Evolutionary conservation across 164 flowering plant species (phyloP), one percentile per base, ranked within the genome.

Genomic region (Stephania cephalantha): DNA sequence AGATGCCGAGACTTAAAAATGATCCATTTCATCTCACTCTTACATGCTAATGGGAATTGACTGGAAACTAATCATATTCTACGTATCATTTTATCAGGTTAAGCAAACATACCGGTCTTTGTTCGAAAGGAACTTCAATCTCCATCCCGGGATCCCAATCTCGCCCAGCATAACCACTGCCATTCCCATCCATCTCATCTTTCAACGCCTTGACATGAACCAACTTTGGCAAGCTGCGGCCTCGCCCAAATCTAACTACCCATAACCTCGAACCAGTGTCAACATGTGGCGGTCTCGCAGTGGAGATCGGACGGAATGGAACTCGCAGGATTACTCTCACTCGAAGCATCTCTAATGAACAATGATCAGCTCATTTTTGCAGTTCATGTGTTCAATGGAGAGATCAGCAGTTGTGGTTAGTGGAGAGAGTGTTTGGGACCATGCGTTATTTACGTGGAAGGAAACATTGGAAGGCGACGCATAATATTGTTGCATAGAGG

Each of bases 141-240:
- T 95, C 98, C 86, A 87, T 73, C 45, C 97, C 94, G 8, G 97
- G 94, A 22, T 92, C 93, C 98, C 99, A 95, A 58, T 87, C 88
- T 82, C 74, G 79, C 46, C 92, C 90, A 0, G 85, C 81, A 73
- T 82, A 87, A 42, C 90, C 85, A 69, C 93, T 82, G 0, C 75
- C 79, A n/a, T 87, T 89, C 17, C 90, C 94, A 70, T 81, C 81
- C 20, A 55, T 80, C 74, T 88, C 95, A 75, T 87, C 91, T 71
- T 84, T 88, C 80, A 90, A 45, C 17, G 98, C 98, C 80, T 72
- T 88, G 6, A 80, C 83, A 12, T 69, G 71, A 70, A 85, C 25
- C 71, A 74, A 30, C 46, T 35, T 67, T 30, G 69, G 35, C 20
- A 73, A 72, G 25, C 74, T 78, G 64, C 4, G 61, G 8, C 58